Conservation (phyloP, 805 yeast species). For the Starmera amethionina region DNA sequence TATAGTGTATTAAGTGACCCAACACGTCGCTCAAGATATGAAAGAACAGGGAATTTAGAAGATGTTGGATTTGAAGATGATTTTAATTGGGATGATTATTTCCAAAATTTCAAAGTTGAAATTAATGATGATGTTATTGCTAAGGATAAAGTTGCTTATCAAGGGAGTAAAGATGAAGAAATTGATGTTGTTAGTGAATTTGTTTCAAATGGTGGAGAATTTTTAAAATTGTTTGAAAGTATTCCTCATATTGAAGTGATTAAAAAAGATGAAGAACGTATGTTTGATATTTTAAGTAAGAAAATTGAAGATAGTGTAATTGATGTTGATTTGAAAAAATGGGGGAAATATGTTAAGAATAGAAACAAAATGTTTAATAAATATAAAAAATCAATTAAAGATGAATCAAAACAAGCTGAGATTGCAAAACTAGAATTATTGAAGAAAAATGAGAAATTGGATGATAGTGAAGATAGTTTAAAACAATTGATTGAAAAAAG, state of each 20-base stretch:
- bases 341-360: slow-evolving; percentile 40
- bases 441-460: slow-evolving; percentile 20
- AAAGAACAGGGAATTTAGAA: slow-evolving; percentile 56
- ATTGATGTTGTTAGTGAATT: slow-evolving; percentile 56
- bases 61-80: slow-evolving; percentile 27
- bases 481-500: slow-evolving; percentile 39
- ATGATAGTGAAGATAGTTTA: slow-evolving; percentile 30
- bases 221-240: slow-evolving; percentile 57
- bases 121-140: slow-evolving; percentile 59
- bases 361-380: slow-evolving; percentile 37
- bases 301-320: slow-evolving; percentile 27
- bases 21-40: slow-evolving; percentile 45
- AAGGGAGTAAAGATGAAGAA: slow-evolving; percentile 47
- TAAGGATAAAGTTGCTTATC: slow-evolving; percentile 57
- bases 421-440: slow-evolving; percentile 29
- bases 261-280: slow-evolving; percentile 50
- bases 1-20: slow-evolving; percentile 59
- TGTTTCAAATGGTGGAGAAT: slow-evolving; percentile 54
- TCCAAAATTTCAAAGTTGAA: slow-evolving; percentile 33
- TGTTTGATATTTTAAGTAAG: slow-evolving; percentile 40
- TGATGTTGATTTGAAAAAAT: slow-evolving; percentile 26
- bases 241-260: slow-evolving; percentile 68
- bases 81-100: slow-evolving; percentile 52
- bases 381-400: slow-evolving; percentile 40
- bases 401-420: slow-evolving; percentile 59